A percentile compares a stretch with the other conserved stretches of the same genome.
phyloP scores from a whole-genome alignment of 2,329 filamentous ascomycete species.

The Beauveria australis region DNA sequence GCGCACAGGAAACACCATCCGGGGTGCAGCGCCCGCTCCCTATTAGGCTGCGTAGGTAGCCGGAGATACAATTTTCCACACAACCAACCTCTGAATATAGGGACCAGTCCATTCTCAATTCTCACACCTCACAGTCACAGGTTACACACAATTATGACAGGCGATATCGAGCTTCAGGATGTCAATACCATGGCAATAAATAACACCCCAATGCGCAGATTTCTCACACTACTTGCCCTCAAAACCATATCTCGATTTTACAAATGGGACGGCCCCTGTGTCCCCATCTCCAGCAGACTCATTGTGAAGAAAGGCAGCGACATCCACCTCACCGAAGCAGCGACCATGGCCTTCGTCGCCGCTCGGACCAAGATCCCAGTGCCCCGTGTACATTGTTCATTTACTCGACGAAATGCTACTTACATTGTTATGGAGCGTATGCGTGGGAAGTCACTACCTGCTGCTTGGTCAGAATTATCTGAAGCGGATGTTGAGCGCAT shows the following conservation, averaged over 20 bases:
- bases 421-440: slow-evolving; percentile 23
- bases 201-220: background rate
- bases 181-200: background rate
- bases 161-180: background rate
- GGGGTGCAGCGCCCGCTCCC: no score
- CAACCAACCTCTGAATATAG: no score
- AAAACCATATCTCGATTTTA: background rate
- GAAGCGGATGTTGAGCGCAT: slow-evolving; percentile 19
- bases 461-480: slow-evolving; percentile 17
- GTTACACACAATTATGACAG: no score
- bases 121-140: no score
- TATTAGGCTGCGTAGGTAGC: no score
- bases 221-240: slow-evolving; percentile 1
- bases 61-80: no score
- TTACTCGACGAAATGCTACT: slow-evolving; percentile 15
- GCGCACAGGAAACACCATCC: no score
- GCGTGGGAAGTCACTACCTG: slow-evolving; percentile 15
- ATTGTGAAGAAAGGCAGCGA: slow-evolving; percentile 2
- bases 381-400: slow-evolving; percentile 19
- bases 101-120: no score
- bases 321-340: slow-evolving; percentile 18
- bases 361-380: slow-evolving; percentile 21
- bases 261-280: background rate
- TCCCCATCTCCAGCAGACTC: background rate
- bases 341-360: slow-evolving; percentile 23